A percentile compares a stretch with the other conserved stretches of the same genome.
Evolutionary conservation across 202 grass and related monocot species (phyloP).

Genomic region (Setaria italica): DNA sequence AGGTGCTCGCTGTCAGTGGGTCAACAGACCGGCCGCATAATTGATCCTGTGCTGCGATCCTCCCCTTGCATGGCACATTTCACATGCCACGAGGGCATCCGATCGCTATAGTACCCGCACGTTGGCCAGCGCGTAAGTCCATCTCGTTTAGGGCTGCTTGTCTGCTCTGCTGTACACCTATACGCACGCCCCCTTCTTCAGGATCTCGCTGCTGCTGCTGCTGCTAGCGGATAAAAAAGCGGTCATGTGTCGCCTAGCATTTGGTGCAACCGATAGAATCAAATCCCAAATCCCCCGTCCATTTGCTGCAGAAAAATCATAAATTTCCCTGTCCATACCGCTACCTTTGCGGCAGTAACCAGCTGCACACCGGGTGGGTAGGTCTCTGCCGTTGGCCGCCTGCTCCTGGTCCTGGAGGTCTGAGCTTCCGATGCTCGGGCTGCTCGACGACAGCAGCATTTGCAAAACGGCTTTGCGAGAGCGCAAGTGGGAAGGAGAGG

Average conservation of each 20-base stretch:
- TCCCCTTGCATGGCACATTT: neutral
- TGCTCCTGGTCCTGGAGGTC: neutral
- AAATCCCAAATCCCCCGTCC: neutral
- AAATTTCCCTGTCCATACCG: neutral
- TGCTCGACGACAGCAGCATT: neutral
- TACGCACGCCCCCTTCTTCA: too few species aligned
- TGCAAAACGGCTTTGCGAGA: neutral
- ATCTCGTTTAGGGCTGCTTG: neutral
- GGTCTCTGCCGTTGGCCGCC: neutral
- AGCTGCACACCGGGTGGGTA: neutral
- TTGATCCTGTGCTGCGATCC: too few species aligned
- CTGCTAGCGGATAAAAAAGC: constrained; percentile 4
- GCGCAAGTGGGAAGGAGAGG: constrained; percentile 28
- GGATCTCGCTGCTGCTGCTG: neutral
- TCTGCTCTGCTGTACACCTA: too few species aligned
- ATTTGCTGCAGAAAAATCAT: neutral
- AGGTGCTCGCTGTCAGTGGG: neutral
- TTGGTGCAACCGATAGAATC: neutral
- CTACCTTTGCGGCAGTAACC: neutral
- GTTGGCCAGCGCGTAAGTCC: neutral
- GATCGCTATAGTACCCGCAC: constrained; percentile 11
- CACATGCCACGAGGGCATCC: neutral
- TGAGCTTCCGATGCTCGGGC: neutral
- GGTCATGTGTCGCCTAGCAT: constrained; percentile 11
- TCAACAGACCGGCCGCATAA: neutral